Evolutionary conservation across 1,139 yeast species (phyloP).

Genomic region (Saccharomyces hybrid): DNA sequence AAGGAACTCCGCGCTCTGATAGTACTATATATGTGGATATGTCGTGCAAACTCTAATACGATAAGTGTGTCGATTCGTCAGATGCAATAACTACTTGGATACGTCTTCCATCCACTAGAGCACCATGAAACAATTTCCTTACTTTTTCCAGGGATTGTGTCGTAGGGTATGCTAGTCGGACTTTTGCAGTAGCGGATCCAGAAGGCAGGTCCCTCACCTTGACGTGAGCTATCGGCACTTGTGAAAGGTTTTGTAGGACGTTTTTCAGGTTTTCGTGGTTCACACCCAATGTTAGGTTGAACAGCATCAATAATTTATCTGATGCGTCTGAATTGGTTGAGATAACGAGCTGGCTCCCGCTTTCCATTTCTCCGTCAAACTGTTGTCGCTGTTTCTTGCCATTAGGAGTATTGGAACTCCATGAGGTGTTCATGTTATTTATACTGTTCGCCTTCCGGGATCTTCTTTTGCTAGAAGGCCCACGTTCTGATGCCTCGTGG

Average conservation of each 20-base stretch:
- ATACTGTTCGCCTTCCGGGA: no score
- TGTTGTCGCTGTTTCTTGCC: not conserved
- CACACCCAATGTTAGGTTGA: conserved; percentile 25
- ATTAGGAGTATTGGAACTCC: no score
- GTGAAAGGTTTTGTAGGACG: conserved; percentile 18
- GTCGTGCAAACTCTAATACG: conserved; percentile 5
- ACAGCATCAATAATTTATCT: conserved; percentile 15
- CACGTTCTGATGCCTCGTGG: not conserved
- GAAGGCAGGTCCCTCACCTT: conserved; percentile 27
- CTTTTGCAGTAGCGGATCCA: conserved; percentile 27
- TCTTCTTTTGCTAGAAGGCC: no score
- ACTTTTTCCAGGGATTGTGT: conserved; percentile 17
- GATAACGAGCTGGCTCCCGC: conserved; percentile 15
- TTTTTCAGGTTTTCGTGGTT: conserved; percentile 18
- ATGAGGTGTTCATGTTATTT: no score
- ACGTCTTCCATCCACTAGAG: conserved; percentile 27
- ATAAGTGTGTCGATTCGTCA: conserved; percentile 7
- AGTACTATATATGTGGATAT: no score
- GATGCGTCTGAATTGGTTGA: conserved; percentile 13
- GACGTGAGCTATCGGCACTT: conserved; percentile 14
- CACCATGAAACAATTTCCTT: conserved; percentile 22
- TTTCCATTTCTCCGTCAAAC: not conserved
- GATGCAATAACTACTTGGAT: conserved; percentile 12
- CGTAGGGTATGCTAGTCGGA: conserved; percentile 18
- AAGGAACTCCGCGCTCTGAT: no score